These are phyloP conservation scores for Elaeis oleifera DNA, from an alignment of 202 grass and related monocot species.

Conservation along the genomic window DNA sequence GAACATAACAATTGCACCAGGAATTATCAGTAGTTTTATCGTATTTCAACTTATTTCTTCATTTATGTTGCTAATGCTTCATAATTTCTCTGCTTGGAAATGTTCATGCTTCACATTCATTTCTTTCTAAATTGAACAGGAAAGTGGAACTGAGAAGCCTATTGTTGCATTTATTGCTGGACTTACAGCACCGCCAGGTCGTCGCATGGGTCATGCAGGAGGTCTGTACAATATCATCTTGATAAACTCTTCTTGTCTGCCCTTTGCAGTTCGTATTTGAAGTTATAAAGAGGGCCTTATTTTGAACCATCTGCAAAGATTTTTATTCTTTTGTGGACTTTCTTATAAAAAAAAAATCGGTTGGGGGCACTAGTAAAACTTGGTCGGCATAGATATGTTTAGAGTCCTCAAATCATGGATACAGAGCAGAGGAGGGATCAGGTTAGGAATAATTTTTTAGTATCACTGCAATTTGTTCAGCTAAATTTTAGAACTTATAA, in stretches of 20 bases:
- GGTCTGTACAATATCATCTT: slow-evolving; percentile 36
- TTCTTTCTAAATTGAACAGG: slow-evolving; percentile 36
- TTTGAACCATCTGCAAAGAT: too few relatives aligned
- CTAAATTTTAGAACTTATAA: too few relatives aligned
- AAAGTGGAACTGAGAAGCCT: slow-evolving; percentile 81
- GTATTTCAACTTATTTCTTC: neutral
- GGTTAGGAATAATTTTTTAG: too few relatives aligned
- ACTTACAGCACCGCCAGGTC: slow-evolving; percentile 92
- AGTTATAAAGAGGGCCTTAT: too few relatives aligned
- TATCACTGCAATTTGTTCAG: too few relatives aligned
- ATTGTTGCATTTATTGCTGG: slow-evolving; percentile 99
- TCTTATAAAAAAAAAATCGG: too few relatives aligned
- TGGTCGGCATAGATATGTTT: too few relatives aligned
- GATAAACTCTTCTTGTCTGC: neutral
- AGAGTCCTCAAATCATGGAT: too few relatives aligned
- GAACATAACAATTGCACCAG: neutral
- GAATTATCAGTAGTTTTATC: neutral
- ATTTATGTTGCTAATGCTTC: neutral
- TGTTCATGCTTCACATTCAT: slow-evolving; percentile 4
- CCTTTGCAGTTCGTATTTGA: too few relatives aligned
- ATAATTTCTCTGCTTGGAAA: neutral
- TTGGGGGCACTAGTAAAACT: too few relatives aligned
- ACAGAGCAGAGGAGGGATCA: too few relatives aligned
- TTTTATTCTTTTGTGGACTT: too few relatives aligned
- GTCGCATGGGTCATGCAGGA: slow-evolving; percentile 99